phyloP scores from a whole-genome alignment of 1,139 yeast species.

The Geotrichum citri-aurantii region DNA sequence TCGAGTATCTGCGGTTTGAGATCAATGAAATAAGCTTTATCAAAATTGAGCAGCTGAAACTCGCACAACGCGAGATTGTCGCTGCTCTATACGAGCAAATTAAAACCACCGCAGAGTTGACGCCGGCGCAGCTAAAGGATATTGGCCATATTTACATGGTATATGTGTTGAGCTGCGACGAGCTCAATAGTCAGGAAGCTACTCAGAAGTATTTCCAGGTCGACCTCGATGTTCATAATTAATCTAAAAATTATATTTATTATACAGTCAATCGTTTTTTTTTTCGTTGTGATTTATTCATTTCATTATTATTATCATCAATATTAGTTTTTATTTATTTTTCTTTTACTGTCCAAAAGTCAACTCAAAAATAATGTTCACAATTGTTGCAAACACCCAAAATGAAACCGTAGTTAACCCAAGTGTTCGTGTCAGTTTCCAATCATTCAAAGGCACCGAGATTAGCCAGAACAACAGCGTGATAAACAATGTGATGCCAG shows the following conservation, averaged over 20 bases:
- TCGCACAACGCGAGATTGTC: conserved; percentile 6
- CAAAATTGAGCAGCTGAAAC: not conserved
- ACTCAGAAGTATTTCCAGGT: conserved; percentile 16
- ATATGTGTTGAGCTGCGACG: conserved; percentile 24
- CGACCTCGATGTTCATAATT: conserved; percentile 12
- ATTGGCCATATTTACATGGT: conserved; percentile 34
- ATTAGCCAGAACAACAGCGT: conserved; percentile 50
- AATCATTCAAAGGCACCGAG: conserved; percentile 54
- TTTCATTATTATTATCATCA: not conserved
- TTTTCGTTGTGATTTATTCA: not conserved
- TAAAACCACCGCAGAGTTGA: conserved; percentile 21
- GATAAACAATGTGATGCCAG: conserved; percentile 47
- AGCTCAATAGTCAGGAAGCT: conserved; percentile 3
- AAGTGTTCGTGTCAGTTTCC: conserved; percentile 56
- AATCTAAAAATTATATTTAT: not conserved
- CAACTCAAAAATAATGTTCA: conserved; percentile 29
- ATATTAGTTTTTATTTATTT: not conserved
- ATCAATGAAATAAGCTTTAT: conserved; percentile 18
- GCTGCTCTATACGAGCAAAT: conserved; percentile 14
- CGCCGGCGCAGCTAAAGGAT: conserved; percentile 29
- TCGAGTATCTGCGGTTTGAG: conserved; percentile 33
- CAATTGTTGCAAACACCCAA: conserved; percentile 45
- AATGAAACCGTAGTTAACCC: conserved; percentile 50
- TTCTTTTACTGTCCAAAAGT: not conserved
- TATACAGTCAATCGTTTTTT: not conserved